Conservation (phyloP, 345 rosid genomes). For the Euphorbia lathyris region DNA sequence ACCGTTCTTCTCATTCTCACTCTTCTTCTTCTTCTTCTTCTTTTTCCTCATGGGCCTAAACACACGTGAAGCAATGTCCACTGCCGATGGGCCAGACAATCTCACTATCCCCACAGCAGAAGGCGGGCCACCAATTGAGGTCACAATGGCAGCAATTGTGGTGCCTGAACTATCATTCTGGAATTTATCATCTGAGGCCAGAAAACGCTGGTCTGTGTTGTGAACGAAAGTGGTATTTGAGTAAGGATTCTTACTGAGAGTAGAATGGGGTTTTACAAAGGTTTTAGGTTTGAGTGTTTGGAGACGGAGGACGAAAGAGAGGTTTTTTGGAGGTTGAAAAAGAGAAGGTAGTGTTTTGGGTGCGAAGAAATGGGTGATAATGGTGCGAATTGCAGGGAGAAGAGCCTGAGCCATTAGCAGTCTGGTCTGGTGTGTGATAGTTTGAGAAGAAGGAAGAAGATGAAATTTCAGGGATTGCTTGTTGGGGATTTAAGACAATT, state of each 20-base stretch:
- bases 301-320: conserved; percentile 29
- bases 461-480: not conserved
- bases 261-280: conserved; percentile 33
- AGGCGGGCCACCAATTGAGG: conserved; percentile 77
- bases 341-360: conserved; percentile 16
- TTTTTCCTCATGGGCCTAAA: conserved; percentile 51
- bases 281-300: conserved; percentile 26
- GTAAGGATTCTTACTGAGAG: conserved; percentile 23
- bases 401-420: conserved; percentile 15
- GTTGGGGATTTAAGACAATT: not conserved
- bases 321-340: conserved; percentile 22
- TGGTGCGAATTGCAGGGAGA: conserved; percentile 35
- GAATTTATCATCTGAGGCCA: conserved; percentile 21
- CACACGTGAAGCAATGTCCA: conserved; percentile 56
- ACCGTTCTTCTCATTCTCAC: conserved; percentile 19
- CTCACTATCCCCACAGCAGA: conserved; percentile 81
- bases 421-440: not conserved
- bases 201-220: conserved; percentile 58
- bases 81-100: conserved; percentile 67
- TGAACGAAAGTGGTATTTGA: not conserved
- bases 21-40: conserved; percentile 22
- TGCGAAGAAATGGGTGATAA: conserved; percentile 30
- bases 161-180: conserved; percentile 31
- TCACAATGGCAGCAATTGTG: conserved; percentile 79
- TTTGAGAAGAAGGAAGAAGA: not conserved